A percentile compares a stretch with the other conserved stretches of the same genome.
Conservation (phyloP, 768 basidiomycete genomes). For the Trametes sanguinea region DNA sequence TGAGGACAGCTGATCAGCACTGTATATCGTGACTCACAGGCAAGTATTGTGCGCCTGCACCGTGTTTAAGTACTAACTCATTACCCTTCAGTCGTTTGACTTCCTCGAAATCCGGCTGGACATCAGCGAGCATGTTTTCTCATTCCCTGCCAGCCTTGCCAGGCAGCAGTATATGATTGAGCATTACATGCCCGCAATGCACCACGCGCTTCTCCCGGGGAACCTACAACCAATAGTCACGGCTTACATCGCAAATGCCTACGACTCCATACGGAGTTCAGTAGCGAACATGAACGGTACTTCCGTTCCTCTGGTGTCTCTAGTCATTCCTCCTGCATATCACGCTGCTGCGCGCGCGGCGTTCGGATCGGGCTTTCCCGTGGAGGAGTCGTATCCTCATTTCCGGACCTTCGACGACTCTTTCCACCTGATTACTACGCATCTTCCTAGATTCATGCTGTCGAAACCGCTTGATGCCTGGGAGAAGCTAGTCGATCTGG, state of each 20-base stretch:
- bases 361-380: conserved; percentile 27
- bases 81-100: conserved; percentile 16
- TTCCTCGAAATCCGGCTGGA: conserved; percentile 18
- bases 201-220: conserved; percentile 20
- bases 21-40: conserved; percentile 25
- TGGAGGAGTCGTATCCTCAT: conserved; percentile 5
- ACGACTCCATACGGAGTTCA: conserved; percentile 8
- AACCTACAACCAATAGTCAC: conserved; percentile 14
- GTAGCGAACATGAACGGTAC: conserved; percentile 8
- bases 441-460: conserved; percentile 24
- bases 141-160: background rate
- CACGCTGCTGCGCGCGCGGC: conserved; percentile 22
- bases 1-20: conserved; percentile 19
- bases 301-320: conserved; percentile 8
- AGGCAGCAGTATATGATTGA: conserved; percentile 13
- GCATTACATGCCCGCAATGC: conserved; percentile 16
- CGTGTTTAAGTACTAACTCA: background rate
- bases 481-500: conserved; percentile 19
- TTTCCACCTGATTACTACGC: conserved; percentile 22
- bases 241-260: conserved; percentile 10
- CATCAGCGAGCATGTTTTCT: conserved; percentile 24
- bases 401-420: conserved; percentile 28
- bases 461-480: conserved; percentile 15
- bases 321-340: conserved; percentile 24
- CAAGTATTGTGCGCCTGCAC: background rate